Evolutionary conservation across 129 eudicot species (phyloP), one percentile per base, ranked within the genome.

Genomic region (Centella asiatica): DNA sequence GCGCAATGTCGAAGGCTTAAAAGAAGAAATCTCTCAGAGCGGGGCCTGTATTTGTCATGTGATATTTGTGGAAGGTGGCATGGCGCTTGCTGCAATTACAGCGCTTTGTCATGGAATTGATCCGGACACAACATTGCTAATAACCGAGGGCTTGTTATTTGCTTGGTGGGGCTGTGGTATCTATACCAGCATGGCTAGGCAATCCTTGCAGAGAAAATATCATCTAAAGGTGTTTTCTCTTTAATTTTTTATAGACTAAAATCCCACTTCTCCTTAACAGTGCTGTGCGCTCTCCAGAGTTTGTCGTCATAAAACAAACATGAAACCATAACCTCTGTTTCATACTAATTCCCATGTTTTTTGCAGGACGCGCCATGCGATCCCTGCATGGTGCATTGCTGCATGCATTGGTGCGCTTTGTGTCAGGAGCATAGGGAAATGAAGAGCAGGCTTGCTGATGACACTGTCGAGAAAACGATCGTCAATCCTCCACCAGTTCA

Each of bases 101-200:
- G 86, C 89, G 18, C 27, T 80, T 19, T 32, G 68, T 44, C 50
- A 84, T 11, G 97, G 95, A 45, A 81, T 86, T 1, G 87, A 83
- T 55, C 97, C 94, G 1, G 73, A 80, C 19, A 86, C 95, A 13
- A 68, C 73, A 1, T 74, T 85, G 49, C 89, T 90, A 44, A 67
- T 86, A 24, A 69, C 78, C 14, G 97, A 86, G 67, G 97, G 94
- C 1, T 79, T 90, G 69, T 40, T 83, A 2, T 90, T 86, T 25
- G 79, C 85, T 65, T 90, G 97, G 97, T 90, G 97, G 97, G 78
- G 87, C 65, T 90, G 94, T 64, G 89, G 89, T 18, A 83, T 90
- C 11, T 90, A 90, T 64, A 83, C 82, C 2, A 87, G 97, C 51
- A 73, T 90, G 81, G 88, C 79, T 48, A 72, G 97, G 26, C 93